Evolutionary conservation across 345 rosid species (phyloP), one percentile per base, ranked within the genome.

Genomic region (Isatis tinctoria): DNA sequence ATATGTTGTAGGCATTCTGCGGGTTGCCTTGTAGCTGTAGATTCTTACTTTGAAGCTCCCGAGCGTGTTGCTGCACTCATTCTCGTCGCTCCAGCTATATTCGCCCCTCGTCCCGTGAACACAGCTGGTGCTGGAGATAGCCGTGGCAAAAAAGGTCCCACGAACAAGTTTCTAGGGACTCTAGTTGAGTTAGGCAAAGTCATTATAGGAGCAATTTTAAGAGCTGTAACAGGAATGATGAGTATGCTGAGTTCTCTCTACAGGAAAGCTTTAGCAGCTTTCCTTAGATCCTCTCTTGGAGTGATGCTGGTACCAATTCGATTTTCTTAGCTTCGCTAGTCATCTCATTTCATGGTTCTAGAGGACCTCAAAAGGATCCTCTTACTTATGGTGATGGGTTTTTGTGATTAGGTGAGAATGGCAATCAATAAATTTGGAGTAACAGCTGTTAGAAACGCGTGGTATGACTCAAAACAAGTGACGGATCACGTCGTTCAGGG

Each of bases 31-130:
- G 89, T 91, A 41, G 96, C 98, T 12, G 74, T 94, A 39, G 77
- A 94, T 74, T 36, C 97, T 22, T 94, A 94, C 78, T 87, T 89
- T 72, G 91, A 94, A 83, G 91, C 96, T 81, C 98, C 97, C 0
- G 95, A 90, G 77, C 84, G 96, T 22, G 66, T 94, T 62, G 95
- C 91, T 65, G 98, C 96, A 24, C 81, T 94, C 54, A 87, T 94
- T 74, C 88, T 94, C 10, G 83, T 91, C 61, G 96, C 97, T 58
- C 98, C 98, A 30, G 96, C 98, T 71, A 85, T 94, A 76, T 69
- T 94, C 24, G 96, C 96, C 3, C 96, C 93, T 5, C 77, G 51
- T 61, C 26, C 82, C 12, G 54, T 48, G 36, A 72, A 37, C 39
- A 82, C 78, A 72, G 59, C 57, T 71, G 80, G 61, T 49, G 8